These are phyloP conservation scores for Rhipidocladum racemiflorum DNA, from an alignment of 176 grass and related monocot species.

Conservation along the genomic window DNA sequence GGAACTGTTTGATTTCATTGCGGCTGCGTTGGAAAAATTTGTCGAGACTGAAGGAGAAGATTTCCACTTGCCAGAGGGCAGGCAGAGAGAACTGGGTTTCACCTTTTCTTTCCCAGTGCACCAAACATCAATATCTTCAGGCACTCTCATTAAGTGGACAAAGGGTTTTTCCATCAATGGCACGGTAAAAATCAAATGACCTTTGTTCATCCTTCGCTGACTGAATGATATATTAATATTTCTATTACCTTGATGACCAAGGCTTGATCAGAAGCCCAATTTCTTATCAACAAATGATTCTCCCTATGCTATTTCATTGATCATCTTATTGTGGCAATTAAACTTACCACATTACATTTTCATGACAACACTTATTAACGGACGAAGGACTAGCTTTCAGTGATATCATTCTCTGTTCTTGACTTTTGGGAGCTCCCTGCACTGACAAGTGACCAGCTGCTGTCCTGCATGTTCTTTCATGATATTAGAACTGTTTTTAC, in stretches of 20 bases:
- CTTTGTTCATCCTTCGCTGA: not conserved
- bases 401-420: not conserved
- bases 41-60: slow-evolving; percentile 71
- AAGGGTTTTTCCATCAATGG: slow-evolving; percentile 85
- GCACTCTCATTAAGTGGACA: slow-evolving; percentile 92
- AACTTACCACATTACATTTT: not conserved
- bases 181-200: slow-evolving; percentile 52
- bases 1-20: slow-evolving; percentile 96
- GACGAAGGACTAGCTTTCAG: not conserved
- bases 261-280: not conserved
- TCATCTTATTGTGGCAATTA: slow-evolving; percentile 16
- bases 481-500: not conserved
- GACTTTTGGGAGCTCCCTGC: not conserved
- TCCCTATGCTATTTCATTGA: not conserved
- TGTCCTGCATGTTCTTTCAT: not conserved
- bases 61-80: slow-evolving; percentile 70
- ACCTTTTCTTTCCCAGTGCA: slow-evolving; percentile 94
- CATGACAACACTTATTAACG: not conserved
- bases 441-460: not conserved
- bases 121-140: slow-evolving; percentile 76
- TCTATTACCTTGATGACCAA: not conserved
- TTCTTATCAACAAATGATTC: not conserved
- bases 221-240: not conserved
- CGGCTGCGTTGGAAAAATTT: slow-evolving; percentile 64
- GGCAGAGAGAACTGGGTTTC: slow-evolving; percentile 82